Percentiles rank a stretch among this genome's conserved stretches.
These are phyloP conservation scores for Phaeosphaeriaceae sp. DNA, from an alignment of 2,329 filamentous ascomycete genomes.

Conservation along the genomic window DNA sequence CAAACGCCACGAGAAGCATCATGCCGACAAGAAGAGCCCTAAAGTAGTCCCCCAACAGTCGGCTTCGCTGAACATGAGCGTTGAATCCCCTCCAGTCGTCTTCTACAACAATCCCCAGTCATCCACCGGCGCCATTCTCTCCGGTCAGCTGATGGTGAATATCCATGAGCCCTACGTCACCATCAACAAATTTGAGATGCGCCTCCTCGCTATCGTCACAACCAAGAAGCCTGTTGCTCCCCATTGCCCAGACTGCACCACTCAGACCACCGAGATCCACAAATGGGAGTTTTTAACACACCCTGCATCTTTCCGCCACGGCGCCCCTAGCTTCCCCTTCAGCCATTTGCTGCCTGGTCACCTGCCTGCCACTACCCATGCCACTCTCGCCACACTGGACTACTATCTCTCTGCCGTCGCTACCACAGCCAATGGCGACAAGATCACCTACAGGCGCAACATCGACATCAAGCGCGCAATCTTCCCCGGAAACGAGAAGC, in stretches of 20 bases:
- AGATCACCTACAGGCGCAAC: constrained; percentile 69
- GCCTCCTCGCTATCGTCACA: constrained; percentile 70
- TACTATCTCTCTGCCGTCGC: constrained; percentile 69
- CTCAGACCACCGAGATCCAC: constrained; percentile 74
- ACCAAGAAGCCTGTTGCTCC: constrained; percentile 82
- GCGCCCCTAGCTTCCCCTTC: constrained; percentile 83
- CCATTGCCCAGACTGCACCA: constrained; percentile 79
- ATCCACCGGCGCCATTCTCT: constrained; percentile 85
- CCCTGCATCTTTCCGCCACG: constrained; percentile 49
- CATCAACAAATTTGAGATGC: constrained; percentile 75
- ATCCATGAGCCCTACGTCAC: constrained; percentile 70
- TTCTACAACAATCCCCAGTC: constrained; percentile 77
- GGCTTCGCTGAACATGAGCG: constrained; percentile 64
- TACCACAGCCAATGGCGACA: constrained; percentile 65
- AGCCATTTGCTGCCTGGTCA: constrained; percentile 84
- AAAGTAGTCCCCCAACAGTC: constrained; percentile 49
- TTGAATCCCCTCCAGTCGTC: constrained; percentile 87
- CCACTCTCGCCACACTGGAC: constrained; percentile 72
- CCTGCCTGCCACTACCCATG: constrained; percentile 83
- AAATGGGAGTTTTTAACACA: constrained; percentile 73
- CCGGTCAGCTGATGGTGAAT: constrained; percentile 77
- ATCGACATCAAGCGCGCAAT: constrained; percentile 82
- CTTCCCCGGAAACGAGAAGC: constrained; percentile 78
- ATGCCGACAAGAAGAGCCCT: constrained; percentile 43
- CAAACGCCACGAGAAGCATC: constrained; percentile 45